phyloP scores from a whole-genome alignment of 208 protist genomes.

The Wallacemonas sp. region DNA sequence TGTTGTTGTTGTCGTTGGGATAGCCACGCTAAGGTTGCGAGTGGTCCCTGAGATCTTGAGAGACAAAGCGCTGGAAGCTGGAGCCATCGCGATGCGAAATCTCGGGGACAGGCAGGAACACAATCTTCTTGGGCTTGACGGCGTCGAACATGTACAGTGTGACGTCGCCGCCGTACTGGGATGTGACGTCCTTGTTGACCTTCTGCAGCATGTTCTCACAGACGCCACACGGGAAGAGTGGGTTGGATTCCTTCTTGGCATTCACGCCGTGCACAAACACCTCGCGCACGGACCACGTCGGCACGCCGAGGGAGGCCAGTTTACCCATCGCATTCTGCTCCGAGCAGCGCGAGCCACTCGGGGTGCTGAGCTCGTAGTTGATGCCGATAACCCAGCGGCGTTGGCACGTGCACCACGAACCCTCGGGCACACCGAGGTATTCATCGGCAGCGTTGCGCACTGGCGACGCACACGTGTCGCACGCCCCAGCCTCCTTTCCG shows the following conservation, averaged over 20 bases:
- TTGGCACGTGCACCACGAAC: slow-evolving; percentile 77
- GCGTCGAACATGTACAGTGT: slow-evolving; percentile 91
- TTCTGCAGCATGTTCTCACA: slow-evolving; percentile 92
- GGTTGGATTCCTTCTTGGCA: slow-evolving; percentile 71
- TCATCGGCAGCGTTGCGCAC: slow-evolving; percentile 10
- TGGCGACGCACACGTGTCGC: slow-evolving; percentile 3
- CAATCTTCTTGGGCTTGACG: slow-evolving; percentile 67
- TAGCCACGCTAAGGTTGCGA: slow-evolving; percentile 6
- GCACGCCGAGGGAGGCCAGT: slow-evolving; percentile 71
- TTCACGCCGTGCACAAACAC: slow-evolving; percentile 85
- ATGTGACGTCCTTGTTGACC: slow-evolving; percentile 71
- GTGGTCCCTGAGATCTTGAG: slow-evolving; percentile 49
- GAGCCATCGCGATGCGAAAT: slow-evolving; percentile 77
- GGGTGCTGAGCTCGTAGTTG: slow-evolving; percentile 92
- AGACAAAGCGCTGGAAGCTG: slow-evolving; percentile 80
- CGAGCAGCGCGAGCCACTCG: slow-evolving; percentile 87
- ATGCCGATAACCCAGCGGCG: slow-evolving; percentile 73
- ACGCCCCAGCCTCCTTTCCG: slow-evolving; percentile 1
- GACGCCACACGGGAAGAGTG: slow-evolving; percentile 89
- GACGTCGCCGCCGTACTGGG: slow-evolving; percentile 69
- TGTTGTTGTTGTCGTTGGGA: no score
- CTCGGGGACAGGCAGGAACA: slow-evolving; percentile 79
- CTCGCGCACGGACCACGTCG: slow-evolving; percentile 79
- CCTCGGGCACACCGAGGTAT: slow-evolving; percentile 34
- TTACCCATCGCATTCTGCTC: slow-evolving; percentile 91